Conservation (phyloP, 2,329 filamentous ascomycete genomes). For the Bisporella sp. region DNA sequence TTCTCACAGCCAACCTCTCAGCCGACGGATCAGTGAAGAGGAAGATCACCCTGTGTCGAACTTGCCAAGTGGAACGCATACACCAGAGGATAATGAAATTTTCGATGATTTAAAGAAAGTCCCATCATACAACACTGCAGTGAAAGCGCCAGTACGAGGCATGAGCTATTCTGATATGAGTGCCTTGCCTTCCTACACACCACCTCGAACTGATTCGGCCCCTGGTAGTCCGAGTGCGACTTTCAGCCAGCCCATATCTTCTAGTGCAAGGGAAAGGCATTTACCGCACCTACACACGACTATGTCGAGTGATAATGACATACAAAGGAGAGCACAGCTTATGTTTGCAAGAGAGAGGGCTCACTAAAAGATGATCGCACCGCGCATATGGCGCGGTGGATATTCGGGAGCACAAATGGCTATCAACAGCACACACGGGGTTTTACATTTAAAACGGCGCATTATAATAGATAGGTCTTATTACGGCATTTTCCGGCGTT, state of each 20-base stretch:
- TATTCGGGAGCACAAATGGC: too few species aligned
- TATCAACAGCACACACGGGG: too few species aligned
- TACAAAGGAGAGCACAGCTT: too few species aligned
- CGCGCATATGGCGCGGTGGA: too few species aligned
- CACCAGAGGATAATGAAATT: constrained; percentile 49
- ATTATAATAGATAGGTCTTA: too few species aligned
- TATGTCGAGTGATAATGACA: too few species aligned
- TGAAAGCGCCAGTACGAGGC: constrained; percentile 53
- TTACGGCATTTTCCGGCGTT: too few species aligned
- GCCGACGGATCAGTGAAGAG: constrained; percentile 39
- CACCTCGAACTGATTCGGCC: constrained; percentile 42
- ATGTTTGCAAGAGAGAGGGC: too few species aligned
- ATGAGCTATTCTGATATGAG: constrained; percentile 36
- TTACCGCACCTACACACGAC: too few species aligned
- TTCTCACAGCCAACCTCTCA: constrained; percentile 30
- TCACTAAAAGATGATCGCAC: too few species aligned
- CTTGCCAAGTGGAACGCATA: constrained; percentile 41
- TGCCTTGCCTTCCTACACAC: constrained; percentile 60
- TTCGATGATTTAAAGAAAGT: constrained; percentile 63
- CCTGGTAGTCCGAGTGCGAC: constrained; percentile 30
- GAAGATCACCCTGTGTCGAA: constrained; percentile 33
- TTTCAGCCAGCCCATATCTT: constrained; percentile 7
- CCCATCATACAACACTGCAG: constrained; percentile 70
- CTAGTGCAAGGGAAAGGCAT: too few species aligned
- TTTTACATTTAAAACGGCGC: too few species aligned